Evolutionary conservation across 2,329 filamentous ascomycete species (phyloP), one percentile per base, ranked within the genome.

Genomic region (Rosellinia necatrix): DNA sequence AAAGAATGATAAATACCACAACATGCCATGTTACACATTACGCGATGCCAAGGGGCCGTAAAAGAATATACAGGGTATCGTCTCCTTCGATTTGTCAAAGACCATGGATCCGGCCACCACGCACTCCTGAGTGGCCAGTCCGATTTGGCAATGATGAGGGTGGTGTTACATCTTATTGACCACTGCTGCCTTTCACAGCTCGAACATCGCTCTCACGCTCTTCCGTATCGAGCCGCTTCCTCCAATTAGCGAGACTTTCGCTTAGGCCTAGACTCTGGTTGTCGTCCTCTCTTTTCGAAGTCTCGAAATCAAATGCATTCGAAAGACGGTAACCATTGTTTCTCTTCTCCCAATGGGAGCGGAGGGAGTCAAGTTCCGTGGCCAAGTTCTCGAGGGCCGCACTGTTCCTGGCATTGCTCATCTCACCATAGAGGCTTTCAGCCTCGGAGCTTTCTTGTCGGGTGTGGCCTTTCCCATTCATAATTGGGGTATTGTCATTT

Each of bases 281-380:
- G 6, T 81, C 78, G 34, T 80, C 78, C 17, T 77, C 74, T 47
- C 76, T 76, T 62, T 77, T 79, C 2, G 58, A 61, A 6, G 64
- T 58, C 19, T 96, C 92, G 66, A 96, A 92, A 70, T 97, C 92
- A 66, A 96, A 96, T 48, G 89, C 86, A 68, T 88, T 92, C 73
- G 91, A 96, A 40, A 97, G 78, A 21, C 94, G 88, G 73, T 97
- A 97, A 68, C 91, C 96, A 74, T 96, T 94, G 76, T 93, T 97
- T 10, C 92, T 96, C 34, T 88, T 91, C 75, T 97, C 92, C 94
- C 94, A 99, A 67, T 97, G 92, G 49, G 81, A 90, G 49, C 93
- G 86, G 43, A 99, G 80, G 10, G 90, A 89, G 71, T 99, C 94
- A 6, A 99, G 85, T 76, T 99, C 94, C 61, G 85, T 91, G 9